Evolutionary conservation across 164 flowering plant genomes (phyloP).

Genomic region (Aristolochia fimbriata): DNA sequence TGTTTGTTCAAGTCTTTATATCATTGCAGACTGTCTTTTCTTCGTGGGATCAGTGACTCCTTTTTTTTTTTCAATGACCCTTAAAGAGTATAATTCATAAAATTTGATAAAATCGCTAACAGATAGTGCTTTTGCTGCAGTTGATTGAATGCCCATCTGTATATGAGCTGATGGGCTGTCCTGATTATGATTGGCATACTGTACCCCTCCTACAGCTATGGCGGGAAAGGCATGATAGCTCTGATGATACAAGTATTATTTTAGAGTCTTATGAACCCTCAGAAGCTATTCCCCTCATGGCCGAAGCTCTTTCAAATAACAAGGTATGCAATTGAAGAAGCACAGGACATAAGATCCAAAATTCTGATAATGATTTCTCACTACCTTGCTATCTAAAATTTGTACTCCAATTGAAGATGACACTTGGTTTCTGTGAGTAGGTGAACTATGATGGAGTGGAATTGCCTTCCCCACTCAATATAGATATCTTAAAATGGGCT

Average conservation of each 20-base stretch:
- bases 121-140: slow-evolving; percentile 33
- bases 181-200: slow-evolving; percentile 59
- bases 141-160: slow-evolving; percentile 93
- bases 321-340: slow-evolving; percentile 24
- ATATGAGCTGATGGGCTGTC: slow-evolving; percentile 86
- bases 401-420: background rate
- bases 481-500: slow-evolving; percentile 77
- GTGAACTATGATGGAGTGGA: slow-evolving; percentile 49
- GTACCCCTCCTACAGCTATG: slow-evolving; percentile 70
- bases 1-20: no score
- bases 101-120: background rate
- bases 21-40: background rate
- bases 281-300: slow-evolving; percentile 47
- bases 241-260: slow-evolving; percentile 32
- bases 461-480: slow-evolving; percentile 64
- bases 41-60: background rate
- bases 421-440: slow-evolving; percentile 24
- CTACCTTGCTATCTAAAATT: background rate
- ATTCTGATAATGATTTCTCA: background rate
- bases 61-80: background rate
- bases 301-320: slow-evolving; percentile 66
- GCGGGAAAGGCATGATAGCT: slow-evolving; percentile 41
- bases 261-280: slow-evolving; percentile 62
- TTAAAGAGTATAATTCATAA: background rate
- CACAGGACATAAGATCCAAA: background rate